Conservation (phyloP, 2,329 filamentous ascomycete species). For the Moelleriella libera region DNA sequence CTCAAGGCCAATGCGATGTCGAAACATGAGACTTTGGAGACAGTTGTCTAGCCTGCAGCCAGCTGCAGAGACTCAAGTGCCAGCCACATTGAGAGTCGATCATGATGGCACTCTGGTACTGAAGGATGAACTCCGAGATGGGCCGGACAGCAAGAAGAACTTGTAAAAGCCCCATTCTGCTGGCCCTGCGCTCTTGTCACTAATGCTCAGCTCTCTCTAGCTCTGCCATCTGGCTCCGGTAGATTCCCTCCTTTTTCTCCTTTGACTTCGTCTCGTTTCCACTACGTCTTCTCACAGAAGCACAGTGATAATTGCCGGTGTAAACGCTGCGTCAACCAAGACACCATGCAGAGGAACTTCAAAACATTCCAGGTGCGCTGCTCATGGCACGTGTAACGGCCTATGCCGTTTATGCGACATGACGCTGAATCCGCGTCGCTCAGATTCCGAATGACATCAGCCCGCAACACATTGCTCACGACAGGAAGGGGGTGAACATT, state of each 20-base stretch:
- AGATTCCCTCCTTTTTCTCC: too few species aligned
- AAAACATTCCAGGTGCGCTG: constrained; percentile 22
- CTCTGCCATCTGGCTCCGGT: background rate
- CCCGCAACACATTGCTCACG: constrained; percentile 13
- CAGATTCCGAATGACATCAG: constrained; percentile 18
- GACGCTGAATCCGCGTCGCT: background rate
- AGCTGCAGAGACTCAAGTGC: background rate
- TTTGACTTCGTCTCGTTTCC: constrained; percentile 10
- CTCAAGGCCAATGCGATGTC: constrained; percentile 1
- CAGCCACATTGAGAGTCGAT: background rate
- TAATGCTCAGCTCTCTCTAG: constrained; percentile 1
- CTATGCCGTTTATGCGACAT: background rate
- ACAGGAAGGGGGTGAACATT: constrained; percentile 16
- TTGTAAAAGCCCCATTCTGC: constrained; percentile 3
- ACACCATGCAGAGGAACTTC: constrained; percentile 26
- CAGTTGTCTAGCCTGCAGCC: background rate
- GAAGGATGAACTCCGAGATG: background rate
- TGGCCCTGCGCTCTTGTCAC: background rate
- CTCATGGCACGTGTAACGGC: background rate
- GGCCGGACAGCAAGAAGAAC: background rate
- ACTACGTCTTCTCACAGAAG: background rate
- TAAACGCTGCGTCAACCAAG: constrained; percentile 23
- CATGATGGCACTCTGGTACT: constrained; percentile 2
- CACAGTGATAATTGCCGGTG: constrained; percentile 29
- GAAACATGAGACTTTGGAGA: constrained; percentile 1